Conservation (phyloP, 2,329 filamentous ascomycete species). For the Aspergillus bombycis region DNA sequence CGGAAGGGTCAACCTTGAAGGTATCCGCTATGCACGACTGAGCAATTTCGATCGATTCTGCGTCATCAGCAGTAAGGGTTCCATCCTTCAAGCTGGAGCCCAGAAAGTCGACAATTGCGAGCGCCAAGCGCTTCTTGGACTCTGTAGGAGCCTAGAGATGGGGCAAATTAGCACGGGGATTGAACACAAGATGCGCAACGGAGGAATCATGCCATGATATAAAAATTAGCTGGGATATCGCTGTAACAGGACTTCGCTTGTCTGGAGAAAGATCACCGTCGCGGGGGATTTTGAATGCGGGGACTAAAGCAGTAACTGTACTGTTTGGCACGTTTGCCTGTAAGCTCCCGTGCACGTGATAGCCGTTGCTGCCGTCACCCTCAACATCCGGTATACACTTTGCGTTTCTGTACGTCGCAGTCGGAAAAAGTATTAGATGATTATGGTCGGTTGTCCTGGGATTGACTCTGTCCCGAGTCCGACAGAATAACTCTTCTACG, state of each 20-base stretch:
- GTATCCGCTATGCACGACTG: slow-evolving; percentile 91
- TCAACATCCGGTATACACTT: not conserved
- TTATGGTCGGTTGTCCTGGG: slow-evolving; percentile 27
- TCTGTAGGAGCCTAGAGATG: slow-evolving; percentile 45
- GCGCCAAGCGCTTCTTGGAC: slow-evolving; percentile 84
- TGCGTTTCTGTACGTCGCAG: slow-evolving; percentile 4
- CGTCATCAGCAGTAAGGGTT: slow-evolving; percentile 83
- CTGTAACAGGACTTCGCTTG: not conserved
- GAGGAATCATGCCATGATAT: slow-evolving; percentile 25
- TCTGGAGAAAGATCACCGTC: slow-evolving; percentile 1
- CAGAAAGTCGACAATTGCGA: slow-evolving; percentile 97
- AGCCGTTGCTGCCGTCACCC: slow-evolving; percentile 8
- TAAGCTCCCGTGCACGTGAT: slow-evolving; percentile 23
- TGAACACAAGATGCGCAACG: not conserved
- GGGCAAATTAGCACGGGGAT: not conserved
- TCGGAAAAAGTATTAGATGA: slow-evolving; percentile 15
- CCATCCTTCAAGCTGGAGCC: slow-evolving; percentile 82
- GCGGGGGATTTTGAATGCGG: slow-evolving; percentile 26
- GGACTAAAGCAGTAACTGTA: slow-evolving; percentile 13
- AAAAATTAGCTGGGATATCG: not conserved
- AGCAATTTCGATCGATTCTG: slow-evolving; percentile 91
- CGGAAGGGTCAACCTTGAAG: slow-evolving; percentile 89
- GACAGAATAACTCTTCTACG: slow-evolving; percentile 24
- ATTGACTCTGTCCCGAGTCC: slow-evolving; percentile 23
- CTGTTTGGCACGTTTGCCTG: slow-evolving; percentile 23